Evolutionary conservation across 2,329 filamentous ascomycete species (phyloP).

Genomic region (Fusarium sp.): DNA sequence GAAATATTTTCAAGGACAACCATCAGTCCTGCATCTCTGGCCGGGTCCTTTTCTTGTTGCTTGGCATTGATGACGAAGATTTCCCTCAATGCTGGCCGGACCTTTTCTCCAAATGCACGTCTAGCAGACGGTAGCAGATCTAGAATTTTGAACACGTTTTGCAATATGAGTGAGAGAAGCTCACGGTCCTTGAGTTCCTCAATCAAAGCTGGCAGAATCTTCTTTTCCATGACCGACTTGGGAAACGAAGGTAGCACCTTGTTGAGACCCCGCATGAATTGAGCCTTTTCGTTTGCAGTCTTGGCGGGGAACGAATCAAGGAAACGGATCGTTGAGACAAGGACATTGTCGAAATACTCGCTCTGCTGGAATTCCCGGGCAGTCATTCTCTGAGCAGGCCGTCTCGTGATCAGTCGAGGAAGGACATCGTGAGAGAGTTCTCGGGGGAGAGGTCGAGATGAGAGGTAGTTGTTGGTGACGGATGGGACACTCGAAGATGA

Average conservation of each 20-base stretch:
- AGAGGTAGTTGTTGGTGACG: slow-evolving; percentile 84
- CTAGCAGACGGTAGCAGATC: slow-evolving; percentile 80
- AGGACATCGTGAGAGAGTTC: slow-evolving; percentile 81
- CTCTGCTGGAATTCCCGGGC: slow-evolving; percentile 94
- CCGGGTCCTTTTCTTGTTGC: slow-evolving; percentile 79
- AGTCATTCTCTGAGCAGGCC: slow-evolving; percentile 87
- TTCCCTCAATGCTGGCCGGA: slow-evolving; percentile 85
- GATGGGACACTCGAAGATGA: slow-evolving; percentile 83
- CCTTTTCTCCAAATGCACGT: slow-evolving; percentile 83
- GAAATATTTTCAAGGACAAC: slow-evolving; percentile 87
- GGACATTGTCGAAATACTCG: slow-evolving; percentile 95
- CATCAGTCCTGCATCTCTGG: slow-evolving; percentile 90
- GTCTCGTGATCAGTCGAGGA: slow-evolving; percentile 85
- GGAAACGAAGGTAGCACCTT: slow-evolving; percentile 93
- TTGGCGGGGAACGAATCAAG: slow-evolving; percentile 92
- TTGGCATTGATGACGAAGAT: slow-evolving; percentile 77
- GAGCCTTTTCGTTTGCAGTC: slow-evolving; percentile 87
- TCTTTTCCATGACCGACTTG: slow-evolving; percentile 92
- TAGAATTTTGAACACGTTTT: slow-evolving; percentile 93
- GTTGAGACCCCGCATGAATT: slow-evolving; percentile 89
- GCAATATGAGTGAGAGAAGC: slow-evolving; percentile 83
- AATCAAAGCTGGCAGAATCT: slow-evolving; percentile 86
- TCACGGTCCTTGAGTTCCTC: slow-evolving; percentile 96
- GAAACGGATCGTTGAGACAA: slow-evolving; percentile 96
- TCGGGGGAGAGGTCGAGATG: slow-evolving; percentile 79